These are phyloP conservation scores for Mycena kentingensis DNA, from an alignment of 768 basidiomycete species.

Conservation along the genomic window DNA sequence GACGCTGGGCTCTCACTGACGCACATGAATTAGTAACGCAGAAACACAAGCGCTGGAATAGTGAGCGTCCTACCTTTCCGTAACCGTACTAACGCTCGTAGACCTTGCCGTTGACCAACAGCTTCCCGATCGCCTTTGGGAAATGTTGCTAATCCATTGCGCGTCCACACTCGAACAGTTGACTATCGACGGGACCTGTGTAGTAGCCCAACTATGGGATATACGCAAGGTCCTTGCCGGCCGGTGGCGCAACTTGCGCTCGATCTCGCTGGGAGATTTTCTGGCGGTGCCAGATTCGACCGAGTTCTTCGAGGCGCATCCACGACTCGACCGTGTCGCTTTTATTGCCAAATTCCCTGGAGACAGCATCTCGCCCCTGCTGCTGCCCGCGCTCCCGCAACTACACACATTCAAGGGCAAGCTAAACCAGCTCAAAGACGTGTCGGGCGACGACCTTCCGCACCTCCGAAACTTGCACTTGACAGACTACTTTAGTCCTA, in stretches of 20 bases:
- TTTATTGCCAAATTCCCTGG: conserved; percentile 16
- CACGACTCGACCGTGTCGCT: conserved; percentile 10
- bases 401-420: conserved; percentile 17
- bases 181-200: conserved; percentile 23
- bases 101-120: conserved; percentile 11
- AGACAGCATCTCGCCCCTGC: conserved; percentile 12
- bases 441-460: conserved; percentile 7
- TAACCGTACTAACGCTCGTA: background rate
- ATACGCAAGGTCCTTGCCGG: conserved; percentile 16
- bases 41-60: conserved; percentile 10
- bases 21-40: conserved; percentile 3
- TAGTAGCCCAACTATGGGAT: conserved; percentile 17
- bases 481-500: conserved; percentile 25
- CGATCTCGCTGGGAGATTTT: conserved; percentile 19
- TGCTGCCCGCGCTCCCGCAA: conserved; percentile 14
- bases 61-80: background rate
- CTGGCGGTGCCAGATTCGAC: conserved; percentile 5
- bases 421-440: conserved; percentile 21
- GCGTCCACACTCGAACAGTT: conserved; percentile 16
- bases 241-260: conserved; percentile 18
- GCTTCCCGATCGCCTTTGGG: conserved; percentile 22
- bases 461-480: conserved; percentile 10
- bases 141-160: conserved; percentile 21
- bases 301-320: conserved; percentile 20
- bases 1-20: background rate